Percentiles rank a stretch among this genome's conserved stretches.
phyloP scores from a whole-genome alignment of 2,329 filamentous ascomycete species.

The Xylaria sp. region DNA sequence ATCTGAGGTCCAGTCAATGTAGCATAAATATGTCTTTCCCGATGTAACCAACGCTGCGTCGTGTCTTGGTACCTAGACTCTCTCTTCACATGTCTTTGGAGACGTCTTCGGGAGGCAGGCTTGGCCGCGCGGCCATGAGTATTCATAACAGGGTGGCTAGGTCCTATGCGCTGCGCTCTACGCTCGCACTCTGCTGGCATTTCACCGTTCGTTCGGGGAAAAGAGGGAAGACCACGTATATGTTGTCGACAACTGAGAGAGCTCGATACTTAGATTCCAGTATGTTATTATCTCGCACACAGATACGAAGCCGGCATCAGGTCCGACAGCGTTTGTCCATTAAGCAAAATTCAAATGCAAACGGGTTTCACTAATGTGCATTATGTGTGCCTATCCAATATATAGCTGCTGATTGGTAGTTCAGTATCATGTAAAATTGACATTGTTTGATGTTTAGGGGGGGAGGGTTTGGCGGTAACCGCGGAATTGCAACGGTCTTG shows the following conservation, averaged over 20 bases:
- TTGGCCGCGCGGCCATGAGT: not conserved
- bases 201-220: not conserved
- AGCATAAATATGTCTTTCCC: not conserved
- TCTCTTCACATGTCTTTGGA: not conserved
- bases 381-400: constrained; percentile 2
- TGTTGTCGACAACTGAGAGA: not conserved
- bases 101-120: not conserved
- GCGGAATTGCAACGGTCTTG: too few relatives aligned
- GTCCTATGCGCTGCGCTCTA: not conserved
- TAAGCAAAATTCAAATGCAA: too few relatives aligned
- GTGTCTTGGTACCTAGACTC: not conserved
- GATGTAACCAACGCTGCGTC: not conserved
- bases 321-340: too few relatives aligned
- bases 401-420: too few relatives aligned
- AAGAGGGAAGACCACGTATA: not conserved
- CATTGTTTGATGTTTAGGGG: too few relatives aligned
- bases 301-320: too few relatives aligned
- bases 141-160: not conserved
- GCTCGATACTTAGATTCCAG: too few relatives aligned
- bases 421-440: too few relatives aligned
- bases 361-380: constrained; percentile 6
- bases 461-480: too few relatives aligned
- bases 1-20: not conserved
- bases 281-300: too few relatives aligned
- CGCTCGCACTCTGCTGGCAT: not conserved